Conservation (phyloP, 495 filamentous ascomycete genomes). For the Aspergillus asperescens region DNA sequence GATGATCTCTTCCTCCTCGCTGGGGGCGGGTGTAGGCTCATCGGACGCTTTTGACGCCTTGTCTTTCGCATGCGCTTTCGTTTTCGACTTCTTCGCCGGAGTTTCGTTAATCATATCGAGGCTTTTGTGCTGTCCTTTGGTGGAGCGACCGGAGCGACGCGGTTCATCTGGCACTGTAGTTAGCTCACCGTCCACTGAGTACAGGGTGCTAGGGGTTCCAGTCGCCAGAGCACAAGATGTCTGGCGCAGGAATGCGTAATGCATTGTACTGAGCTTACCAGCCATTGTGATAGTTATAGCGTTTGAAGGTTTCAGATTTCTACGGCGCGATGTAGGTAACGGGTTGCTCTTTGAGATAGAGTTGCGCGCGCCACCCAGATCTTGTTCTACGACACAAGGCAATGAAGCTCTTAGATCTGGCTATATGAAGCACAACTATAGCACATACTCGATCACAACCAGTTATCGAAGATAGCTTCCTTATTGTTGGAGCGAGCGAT, state of each 20-base stretch:
- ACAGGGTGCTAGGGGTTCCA: not conserved
- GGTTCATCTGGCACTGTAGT: slow-evolving; percentile 62
- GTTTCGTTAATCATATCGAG: slow-evolving; percentile 63
- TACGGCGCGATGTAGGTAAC: slow-evolving; percentile 35
- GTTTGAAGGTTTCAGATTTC: slow-evolving; percentile 25
- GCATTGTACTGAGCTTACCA: slow-evolving; percentile 43
- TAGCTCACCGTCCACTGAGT: slow-evolving; percentile 25
- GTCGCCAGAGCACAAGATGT: slow-evolving; percentile 5
- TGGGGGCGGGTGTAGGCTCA: slow-evolving; percentile 48
- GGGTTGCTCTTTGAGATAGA: slow-evolving; percentile 13
- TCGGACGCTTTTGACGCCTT: slow-evolving; percentile 44
- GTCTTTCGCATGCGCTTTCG: slow-evolving; percentile 53
- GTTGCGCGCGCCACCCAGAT: slow-evolving; percentile 29
- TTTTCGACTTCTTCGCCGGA: slow-evolving; percentile 55
- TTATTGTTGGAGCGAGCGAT: slow-evolving; percentile 2
- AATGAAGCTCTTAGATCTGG: slow-evolving; percentile 26
- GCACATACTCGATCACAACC: slow-evolving; percentile 7
- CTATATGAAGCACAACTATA: slow-evolving; percentile 7
- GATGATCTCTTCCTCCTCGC: slow-evolving; percentile 70
- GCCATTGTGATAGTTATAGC: slow-evolving; percentile 35
- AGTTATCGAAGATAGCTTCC: not conserved
- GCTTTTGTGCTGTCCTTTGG: slow-evolving; percentile 92
- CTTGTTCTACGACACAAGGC: slow-evolving; percentile 42
- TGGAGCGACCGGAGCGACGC: slow-evolving; percentile 87
- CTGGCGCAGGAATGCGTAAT: slow-evolving; percentile 8